Conservation (phyloP, 1,284 basidiomycete genomes). For the Mycena citricolor region DNA sequence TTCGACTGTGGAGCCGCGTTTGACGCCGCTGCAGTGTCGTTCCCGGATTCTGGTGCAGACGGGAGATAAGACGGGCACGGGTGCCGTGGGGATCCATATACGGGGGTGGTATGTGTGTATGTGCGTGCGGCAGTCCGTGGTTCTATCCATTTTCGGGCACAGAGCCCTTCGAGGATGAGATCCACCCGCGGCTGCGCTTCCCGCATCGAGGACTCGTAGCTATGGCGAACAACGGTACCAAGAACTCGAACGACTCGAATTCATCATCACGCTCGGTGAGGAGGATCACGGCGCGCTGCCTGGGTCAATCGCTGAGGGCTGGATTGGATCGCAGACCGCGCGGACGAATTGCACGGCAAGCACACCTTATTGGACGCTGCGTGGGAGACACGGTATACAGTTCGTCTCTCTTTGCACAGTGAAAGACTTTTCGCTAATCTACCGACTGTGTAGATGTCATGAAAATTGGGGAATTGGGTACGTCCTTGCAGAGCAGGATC, state of each 20-base stretch:
- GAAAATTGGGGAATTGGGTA: constrained; percentile 86
- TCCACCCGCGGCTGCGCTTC: constrained; percentile 87
- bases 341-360: constrained; percentile 86
- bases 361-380: constrained; percentile 86
- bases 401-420: constrained; percentile 44
- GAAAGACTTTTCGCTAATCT: neutral
- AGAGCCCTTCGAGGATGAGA: constrained; percentile 92
- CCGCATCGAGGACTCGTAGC: constrained; percentile 86
- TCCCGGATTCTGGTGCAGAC: constrained; percentile 88
- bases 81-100: constrained; percentile 90
- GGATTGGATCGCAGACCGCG: constrained; percentile 73
- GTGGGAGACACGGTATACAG: constrained; percentile 86
- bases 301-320: too few relatives aligned
- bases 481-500: too few relatives aligned
- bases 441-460: constrained; percentile 65
- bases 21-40: constrained; percentile 54
- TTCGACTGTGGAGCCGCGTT: constrained; percentile 1
- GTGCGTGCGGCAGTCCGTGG: too few relatives aligned
- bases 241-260: constrained; percentile 86
- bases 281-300: too few relatives aligned
- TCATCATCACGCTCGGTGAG: constrained; percentile 86
- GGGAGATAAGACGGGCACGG: constrained; percentile 92
- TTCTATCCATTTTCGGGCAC: constrained; percentile 13
- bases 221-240: constrained; percentile 89
- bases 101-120: constrained; percentile 71